phyloP scores from a whole-genome alignment of 164 flowering plant species.

The Buxus sempervirens region DNA sequence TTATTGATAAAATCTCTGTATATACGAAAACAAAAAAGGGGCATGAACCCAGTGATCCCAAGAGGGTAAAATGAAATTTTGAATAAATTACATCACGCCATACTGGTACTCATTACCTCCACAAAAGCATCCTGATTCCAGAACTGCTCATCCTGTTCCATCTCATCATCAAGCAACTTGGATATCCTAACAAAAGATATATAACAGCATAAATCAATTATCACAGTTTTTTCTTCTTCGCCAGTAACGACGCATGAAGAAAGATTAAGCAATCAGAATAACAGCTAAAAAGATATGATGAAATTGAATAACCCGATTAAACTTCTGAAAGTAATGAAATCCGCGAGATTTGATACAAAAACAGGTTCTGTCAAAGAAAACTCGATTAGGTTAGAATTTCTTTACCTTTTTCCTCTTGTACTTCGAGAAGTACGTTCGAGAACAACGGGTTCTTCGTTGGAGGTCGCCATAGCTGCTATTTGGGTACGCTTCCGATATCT shows the following conservation, averaged over 20 bases:
- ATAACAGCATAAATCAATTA: neutral
- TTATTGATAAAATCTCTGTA: too few species aligned
- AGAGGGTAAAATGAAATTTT: too few species aligned
- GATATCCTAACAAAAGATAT: slow-evolving; percentile 50
- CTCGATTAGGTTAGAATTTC: neutral
- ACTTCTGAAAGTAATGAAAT: neutral
- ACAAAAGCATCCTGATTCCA: slow-evolving; percentile 99
- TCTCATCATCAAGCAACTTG: slow-evolving; percentile 86
- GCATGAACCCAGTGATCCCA: too few species aligned
- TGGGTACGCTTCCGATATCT: neutral
- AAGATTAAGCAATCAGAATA: neutral
- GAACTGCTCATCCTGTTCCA: slow-evolving; percentile 81
- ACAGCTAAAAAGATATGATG: neutral
- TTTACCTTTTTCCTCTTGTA: slow-evolving; percentile 57
- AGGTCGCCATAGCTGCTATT: slow-evolving; percentile 29
- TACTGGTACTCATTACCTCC: slow-evolving; percentile 42
- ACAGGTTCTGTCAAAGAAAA: neutral
- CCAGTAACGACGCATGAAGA: neutral
- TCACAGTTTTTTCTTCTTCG: neutral
- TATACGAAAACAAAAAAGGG: too few species aligned
- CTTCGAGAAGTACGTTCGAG: slow-evolving; percentile 48
- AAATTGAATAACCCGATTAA: neutral
- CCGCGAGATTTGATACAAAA: neutral
- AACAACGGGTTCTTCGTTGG: slow-evolving; percentile 30
- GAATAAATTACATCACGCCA: neutral